phyloP scores from a whole-genome alignment of 805 yeast species.

The Grigorovia yakushimaensis region DNA sequence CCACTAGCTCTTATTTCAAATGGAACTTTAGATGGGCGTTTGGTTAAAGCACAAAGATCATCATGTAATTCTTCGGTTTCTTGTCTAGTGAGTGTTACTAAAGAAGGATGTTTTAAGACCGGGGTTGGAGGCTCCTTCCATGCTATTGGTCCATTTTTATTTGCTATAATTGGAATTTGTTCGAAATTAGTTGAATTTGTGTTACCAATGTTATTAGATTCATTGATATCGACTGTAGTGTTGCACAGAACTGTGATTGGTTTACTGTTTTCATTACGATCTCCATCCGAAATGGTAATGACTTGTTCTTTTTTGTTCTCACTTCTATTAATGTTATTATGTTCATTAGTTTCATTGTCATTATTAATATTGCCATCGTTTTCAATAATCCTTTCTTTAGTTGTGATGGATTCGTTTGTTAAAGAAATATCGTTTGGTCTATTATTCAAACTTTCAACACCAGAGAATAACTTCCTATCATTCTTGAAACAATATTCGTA shows the following conservation, averaged over 20 bases:
- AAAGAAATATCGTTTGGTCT: background rate
- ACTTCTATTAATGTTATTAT: too few relatives aligned
- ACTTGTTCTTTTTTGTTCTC: too few relatives aligned
- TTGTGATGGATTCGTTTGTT: background rate
- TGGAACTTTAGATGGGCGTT: slow-evolving; percentile 17
- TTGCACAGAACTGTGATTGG: background rate
- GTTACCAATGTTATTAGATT: background rate
- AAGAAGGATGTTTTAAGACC: slow-evolving; percentile 5
- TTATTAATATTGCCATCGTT: background rate
- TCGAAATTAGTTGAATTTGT: background rate
- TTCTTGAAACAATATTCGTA: slow-evolving; percentile 11
- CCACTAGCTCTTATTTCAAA: slow-evolving; percentile 32
- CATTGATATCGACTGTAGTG: background rate
- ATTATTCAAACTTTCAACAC: background rate
- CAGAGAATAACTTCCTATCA: background rate
- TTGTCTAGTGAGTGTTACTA: slow-evolving; percentile 14
- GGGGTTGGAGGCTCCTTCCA: slow-evolving; percentile 20
- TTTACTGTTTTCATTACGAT: background rate
- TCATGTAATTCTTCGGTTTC: slow-evolving; percentile 28
- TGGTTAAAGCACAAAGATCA: slow-evolving; percentile 17
- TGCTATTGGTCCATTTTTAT: slow-evolving; percentile 37
- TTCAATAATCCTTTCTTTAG: background rate
- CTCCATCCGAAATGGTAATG: background rate
- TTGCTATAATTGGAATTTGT: slow-evolving; percentile 26
- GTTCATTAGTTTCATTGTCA: background rate